These are phyloP conservation scores for Nymphaea colorata DNA, from an alignment of 164 flowering plant genomes.

Conservation along the genomic window DNA sequence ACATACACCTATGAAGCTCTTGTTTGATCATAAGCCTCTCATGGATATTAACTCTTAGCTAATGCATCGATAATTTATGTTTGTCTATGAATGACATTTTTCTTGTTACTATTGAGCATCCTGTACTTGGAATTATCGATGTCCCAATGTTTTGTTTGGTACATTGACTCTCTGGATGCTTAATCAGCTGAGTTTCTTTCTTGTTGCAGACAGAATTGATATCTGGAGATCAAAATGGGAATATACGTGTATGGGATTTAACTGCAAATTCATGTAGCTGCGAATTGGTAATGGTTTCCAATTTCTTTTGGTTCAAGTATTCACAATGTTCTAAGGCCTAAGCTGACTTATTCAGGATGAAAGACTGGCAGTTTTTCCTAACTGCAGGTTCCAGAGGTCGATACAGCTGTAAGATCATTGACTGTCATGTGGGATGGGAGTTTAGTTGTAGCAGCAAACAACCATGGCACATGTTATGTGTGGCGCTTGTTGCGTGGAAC, in stretches of 20 bases:
- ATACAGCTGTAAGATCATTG: conserved; percentile 85
- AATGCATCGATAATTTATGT: too few relatives aligned
- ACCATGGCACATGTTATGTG: conserved; percentile 88
- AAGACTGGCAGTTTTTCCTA: background rate
- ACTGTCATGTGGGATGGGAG: conserved; percentile 99
- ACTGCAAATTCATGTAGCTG: conserved; percentile 98
- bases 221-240: conserved; percentile 99
- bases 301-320: background rate
- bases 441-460: conserved; percentile 96
- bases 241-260: conserved; percentile 98
- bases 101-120: too few relatives aligned
- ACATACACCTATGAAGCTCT: too few relatives aligned
- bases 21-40: too few relatives aligned
- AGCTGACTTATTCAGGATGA: too few relatives aligned
- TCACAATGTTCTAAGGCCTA: background rate
- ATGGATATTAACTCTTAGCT: too few relatives aligned
- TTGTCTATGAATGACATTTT: too few relatives aligned
- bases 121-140: background rate
- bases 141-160: background rate
- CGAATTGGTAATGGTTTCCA: conserved; percentile 60
- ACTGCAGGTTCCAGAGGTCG: conserved; percentile 93
- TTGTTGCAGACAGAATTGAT: conserved; percentile 74
- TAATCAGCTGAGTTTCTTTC: background rate
- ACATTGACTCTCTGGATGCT: background rate
- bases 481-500: conserved; percentile 91